Evolutionary conservation across 2,329 filamentous ascomycete species (phyloP).

Genomic region (Penicillium sp.): DNA sequence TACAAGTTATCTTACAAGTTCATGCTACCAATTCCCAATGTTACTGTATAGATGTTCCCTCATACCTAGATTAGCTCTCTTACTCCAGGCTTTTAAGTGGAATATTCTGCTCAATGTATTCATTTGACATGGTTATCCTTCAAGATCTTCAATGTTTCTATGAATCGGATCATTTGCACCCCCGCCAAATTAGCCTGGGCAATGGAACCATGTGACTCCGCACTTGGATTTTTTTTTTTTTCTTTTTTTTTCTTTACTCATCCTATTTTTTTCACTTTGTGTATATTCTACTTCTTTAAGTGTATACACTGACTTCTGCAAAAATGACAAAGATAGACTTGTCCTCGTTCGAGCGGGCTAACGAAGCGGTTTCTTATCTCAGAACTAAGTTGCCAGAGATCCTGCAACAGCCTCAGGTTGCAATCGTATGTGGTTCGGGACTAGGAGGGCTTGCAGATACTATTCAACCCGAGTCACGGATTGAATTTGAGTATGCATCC

Average conservation of each 20-base stretch:
- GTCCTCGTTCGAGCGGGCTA: constrained; percentile 31
- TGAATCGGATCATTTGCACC: neutral
- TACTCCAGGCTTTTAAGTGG: neutral
- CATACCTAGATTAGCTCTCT: neutral
- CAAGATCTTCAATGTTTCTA: neutral
- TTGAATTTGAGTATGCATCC: constrained; percentile 56
- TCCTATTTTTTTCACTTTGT: neutral
- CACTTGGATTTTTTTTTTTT: constrained; percentile 1
- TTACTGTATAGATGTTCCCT: neutral
- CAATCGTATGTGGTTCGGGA: constrained; percentile 64
- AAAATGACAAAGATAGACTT: constrained; percentile 14
- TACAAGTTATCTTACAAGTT: too few species aligned
- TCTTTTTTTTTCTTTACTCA: neutral
- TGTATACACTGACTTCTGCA: neutral
- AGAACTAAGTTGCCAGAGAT: constrained; percentile 48
- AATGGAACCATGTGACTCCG: constrained; percentile 12
- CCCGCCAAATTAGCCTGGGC: constrained; percentile 4
- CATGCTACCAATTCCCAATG: neutral
- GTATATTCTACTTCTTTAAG: neutral
- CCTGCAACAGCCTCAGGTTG: constrained; percentile 55
- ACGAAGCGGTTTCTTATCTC: constrained; percentile 52
- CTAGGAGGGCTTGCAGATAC: constrained; percentile 60
- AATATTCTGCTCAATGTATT: neutral
- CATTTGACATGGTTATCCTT: too few species aligned
- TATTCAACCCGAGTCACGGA: constrained; percentile 49